Percentiles rank a stretch among this genome's conserved stretches.
Evolutionary conservation across 768 basidiomycete genomes (phyloP).

Genomic region (Trametes elegans): DNA sequence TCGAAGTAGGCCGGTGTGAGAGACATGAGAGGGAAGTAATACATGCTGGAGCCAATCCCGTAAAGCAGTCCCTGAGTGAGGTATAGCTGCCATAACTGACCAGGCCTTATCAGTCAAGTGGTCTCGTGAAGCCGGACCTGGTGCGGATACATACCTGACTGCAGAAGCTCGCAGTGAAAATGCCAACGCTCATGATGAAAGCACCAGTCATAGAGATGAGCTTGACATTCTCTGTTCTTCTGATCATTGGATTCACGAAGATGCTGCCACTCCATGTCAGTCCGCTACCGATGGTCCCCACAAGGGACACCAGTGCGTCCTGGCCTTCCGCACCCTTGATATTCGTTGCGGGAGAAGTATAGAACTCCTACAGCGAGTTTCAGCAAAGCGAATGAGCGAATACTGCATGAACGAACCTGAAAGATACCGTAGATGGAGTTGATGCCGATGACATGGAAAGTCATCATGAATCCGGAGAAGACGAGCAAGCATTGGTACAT

Average conservation of each 20-base stretch:
- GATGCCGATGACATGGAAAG: slow-evolving; percentile 44
- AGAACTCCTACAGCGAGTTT: slow-evolving; percentile 36
- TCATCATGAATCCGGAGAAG: slow-evolving; percentile 43
- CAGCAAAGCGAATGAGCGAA: not conserved
- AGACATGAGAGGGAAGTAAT: slow-evolving; percentile 44
- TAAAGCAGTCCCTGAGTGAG: slow-evolving; percentile 42
- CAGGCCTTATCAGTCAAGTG: not conserved
- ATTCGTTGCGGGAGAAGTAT: slow-evolving; percentile 37
- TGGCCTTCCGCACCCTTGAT: slow-evolving; percentile 36
- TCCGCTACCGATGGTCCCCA: slow-evolving; percentile 43
- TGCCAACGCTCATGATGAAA: slow-evolving; percentile 41
- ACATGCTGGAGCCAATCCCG: slow-evolving; percentile 42
- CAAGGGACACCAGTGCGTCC: slow-evolving; percentile 41
- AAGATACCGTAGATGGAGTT: slow-evolving; percentile 44
- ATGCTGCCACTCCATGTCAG: slow-evolving; percentile 48
- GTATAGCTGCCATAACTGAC: slow-evolving; percentile 44
- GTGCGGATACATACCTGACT: slow-evolving; percentile 28
- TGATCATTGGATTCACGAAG: slow-evolving; percentile 41
- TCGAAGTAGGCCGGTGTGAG: slow-evolving; percentile 43
- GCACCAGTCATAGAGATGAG: slow-evolving; percentile 38
- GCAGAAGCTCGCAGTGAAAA: slow-evolving; percentile 40
- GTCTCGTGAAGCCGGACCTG: not conserved
- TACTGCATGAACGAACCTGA: slow-evolving; percentile 32
- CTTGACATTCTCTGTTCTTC: slow-evolving; percentile 32
- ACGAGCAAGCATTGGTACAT: slow-evolving; percentile 38